phyloP scores from a whole-genome alignment of 345 rosid genomes.

The Garcia nutans region DNA sequence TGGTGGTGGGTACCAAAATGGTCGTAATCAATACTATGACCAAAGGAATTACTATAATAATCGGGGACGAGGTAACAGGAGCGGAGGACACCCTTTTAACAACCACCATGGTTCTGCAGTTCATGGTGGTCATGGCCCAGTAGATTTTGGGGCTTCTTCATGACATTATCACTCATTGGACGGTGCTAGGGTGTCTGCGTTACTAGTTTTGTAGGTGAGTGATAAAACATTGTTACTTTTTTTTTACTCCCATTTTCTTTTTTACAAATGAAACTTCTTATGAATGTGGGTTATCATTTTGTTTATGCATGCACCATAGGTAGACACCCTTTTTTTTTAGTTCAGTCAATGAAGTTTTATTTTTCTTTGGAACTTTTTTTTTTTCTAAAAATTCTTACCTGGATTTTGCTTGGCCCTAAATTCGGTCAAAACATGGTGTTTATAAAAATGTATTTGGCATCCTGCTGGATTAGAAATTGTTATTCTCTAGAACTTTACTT shows the following conservation, averaged over 20 bases:
- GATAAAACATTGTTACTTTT: conserved; percentile 3
- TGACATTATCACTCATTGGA: conserved; percentile 13
- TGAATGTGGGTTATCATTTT: neutral
- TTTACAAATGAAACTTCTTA: conserved; percentile 8
- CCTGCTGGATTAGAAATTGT: too few species aligned
- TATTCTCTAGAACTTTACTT: too few species aligned
- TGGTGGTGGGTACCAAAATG: conserved; percentile 65
- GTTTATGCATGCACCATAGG: conserved; percentile 12
- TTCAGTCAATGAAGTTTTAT: neutral
- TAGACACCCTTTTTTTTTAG: conserved; percentile 6
- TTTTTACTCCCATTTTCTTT: neutral
- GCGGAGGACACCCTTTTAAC: conserved; percentile 50
- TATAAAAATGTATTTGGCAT: too few species aligned
- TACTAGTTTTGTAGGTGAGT: conserved; percentile 10
- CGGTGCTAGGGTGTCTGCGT: neutral
- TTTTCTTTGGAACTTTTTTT: neutral
- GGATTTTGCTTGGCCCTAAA: neutral
- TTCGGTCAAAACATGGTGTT: too few species aligned
- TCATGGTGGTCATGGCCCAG: conserved; percentile 51
- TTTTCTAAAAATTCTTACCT: too few species aligned
- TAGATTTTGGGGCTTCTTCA: conserved; percentile 52
- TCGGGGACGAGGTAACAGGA: conserved; percentile 59
- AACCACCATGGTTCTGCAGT: conserved; percentile 40
- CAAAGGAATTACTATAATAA: conserved; percentile 65
- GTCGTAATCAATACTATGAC: conserved; percentile 58